Percentiles rank a stretch among this genome's conserved stretches.
Conservation (phyloP, 345 rosid genomes). For the Populus simonii region DNA sequence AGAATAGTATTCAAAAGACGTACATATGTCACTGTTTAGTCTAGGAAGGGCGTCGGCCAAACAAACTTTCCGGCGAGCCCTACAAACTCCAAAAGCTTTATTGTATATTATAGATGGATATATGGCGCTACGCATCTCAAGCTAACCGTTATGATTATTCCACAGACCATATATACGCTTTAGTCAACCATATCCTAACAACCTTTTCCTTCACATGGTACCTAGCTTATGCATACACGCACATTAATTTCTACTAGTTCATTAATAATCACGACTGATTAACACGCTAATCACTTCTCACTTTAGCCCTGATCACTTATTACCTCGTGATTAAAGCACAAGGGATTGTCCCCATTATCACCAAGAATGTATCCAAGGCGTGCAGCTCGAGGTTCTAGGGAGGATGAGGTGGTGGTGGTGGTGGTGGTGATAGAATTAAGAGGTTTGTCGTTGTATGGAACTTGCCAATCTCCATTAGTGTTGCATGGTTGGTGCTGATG, state of each 20-base stretch:
- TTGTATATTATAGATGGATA: slow-evolving; percentile 34
- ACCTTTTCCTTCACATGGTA: slow-evolving; percentile 23
- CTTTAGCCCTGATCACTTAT: slow-evolving; percentile 22
- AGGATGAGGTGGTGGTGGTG: slow-evolving; percentile 20
- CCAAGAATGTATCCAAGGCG: slow-evolving; percentile 17
- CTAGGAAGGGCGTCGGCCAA: slow-evolving; percentile 36
- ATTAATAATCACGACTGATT: neutral
- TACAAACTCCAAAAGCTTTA: slow-evolving; percentile 15
- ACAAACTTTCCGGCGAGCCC: slow-evolving; percentile 63
- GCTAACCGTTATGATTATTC: slow-evolving; percentile 77
- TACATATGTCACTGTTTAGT: slow-evolving; percentile 9
- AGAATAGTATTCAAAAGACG: neutral
- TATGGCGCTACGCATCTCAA: slow-evolving; percentile 43
- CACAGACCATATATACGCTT: slow-evolving; percentile 22
- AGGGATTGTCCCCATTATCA: neutral
- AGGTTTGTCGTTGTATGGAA: slow-evolving; percentile 8
- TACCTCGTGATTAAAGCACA: slow-evolving; percentile 41
- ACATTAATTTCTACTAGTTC: neutral
- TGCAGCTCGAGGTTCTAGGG: slow-evolving; percentile 1
- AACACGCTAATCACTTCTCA: neutral
- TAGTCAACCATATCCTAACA: slow-evolving; percentile 83
- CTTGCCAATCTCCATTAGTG: slow-evolving; percentile 17
- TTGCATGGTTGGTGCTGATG: slow-evolving; percentile 20
- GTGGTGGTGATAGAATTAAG: slow-evolving; percentile 22
- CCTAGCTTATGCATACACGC: neutral